These are phyloP conservation scores for Sutorius australiensis DNA, from an alignment of 768 basidiomycete species.

Conservation along the genomic window DNA sequence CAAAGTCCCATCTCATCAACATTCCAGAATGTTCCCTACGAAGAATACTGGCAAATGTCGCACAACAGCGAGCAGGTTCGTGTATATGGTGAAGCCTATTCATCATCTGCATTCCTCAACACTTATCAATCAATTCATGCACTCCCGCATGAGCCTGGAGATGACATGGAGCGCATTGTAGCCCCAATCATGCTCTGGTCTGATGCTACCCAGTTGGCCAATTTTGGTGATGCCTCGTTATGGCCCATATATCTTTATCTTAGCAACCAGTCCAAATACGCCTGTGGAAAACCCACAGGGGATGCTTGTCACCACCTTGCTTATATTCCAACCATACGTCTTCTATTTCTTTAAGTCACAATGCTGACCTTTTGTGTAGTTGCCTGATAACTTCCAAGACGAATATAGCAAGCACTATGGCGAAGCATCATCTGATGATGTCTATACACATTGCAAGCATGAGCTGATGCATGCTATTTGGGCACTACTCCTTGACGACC, in stretches of 20 bases:
- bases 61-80: no score
- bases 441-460: constrained; percentile 15
- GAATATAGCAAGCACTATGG: fast-evolving
- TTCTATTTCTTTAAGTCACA: not conserved
- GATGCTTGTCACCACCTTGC: constrained; percentile 16
- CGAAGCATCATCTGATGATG: fast-evolving
- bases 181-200: constrained; percentile 21
- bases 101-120: not conserved
- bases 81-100: not conserved
- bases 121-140: not conserved
- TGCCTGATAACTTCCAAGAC: not conserved
- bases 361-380: not conserved
- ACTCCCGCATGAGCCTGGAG: not conserved
- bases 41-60: no score
- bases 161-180: constrained; percentile 11
- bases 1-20: no score
- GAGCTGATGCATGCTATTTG: constrained; percentile 19
- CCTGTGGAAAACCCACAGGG: constrained; percentile 1
- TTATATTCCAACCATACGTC: constrained; percentile 4
- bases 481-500: constrained; percentile 12
- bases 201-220: constrained; percentile 21
- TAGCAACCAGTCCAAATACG: constrained; percentile 7
- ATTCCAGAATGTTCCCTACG: no score
- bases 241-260: constrained; percentile 27
- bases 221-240: constrained; percentile 26